Evolutionary conservation across 1,284 basidiomycete species (phyloP), one percentile per base, ranked within the genome.

Genomic region (Meripilus lineatus): DNA sequence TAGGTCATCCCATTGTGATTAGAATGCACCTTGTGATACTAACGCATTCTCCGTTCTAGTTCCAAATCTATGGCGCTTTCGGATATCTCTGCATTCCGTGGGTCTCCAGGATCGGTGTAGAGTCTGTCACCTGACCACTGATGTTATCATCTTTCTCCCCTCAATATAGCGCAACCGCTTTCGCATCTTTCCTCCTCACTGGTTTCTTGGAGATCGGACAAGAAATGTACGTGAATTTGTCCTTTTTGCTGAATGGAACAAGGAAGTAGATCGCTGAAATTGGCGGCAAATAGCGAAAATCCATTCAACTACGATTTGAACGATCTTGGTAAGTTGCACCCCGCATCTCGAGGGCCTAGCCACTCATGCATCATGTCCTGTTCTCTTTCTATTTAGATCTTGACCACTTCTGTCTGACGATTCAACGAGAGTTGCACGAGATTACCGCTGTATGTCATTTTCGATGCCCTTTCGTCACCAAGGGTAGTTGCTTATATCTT

Each of bases 151-250:
- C n/a, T n/a, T 30, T 30, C 28, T 25, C 33, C 10, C 32, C 14
- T 20, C 5, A 8, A 25, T 32, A n/a, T n/a, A 66, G 64, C 26
- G 78, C 67, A 10, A 79, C 79, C 0, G 73, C 75, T 3, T 81
- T 81, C 50, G 71, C 77, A 2, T 69, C 79, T 0, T 82, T 81
- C 72, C 58, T 81, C 40, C 68, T 80, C 24, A 67, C 80, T 28
- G 79, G 82, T 40, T 84, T 86, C 72, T 69, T 85, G 17, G 81
- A 84, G 55, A 83, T 84, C 42, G 81, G 80, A 21, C 76, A 79
- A 53, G 80, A 84, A 56, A 81, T 84, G 77, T 79, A 49, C 26
- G 73, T 63, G n/a, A n/a, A n/a, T n/a, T 14, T 26, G 17, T 18
- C 37, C 32, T 41, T 41, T 18, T 23, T 35, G 6, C 38, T 22